Conservation (phyloP, 2,329 filamentous ascomycete genomes). For the Colletotrichum karsti region DNA sequence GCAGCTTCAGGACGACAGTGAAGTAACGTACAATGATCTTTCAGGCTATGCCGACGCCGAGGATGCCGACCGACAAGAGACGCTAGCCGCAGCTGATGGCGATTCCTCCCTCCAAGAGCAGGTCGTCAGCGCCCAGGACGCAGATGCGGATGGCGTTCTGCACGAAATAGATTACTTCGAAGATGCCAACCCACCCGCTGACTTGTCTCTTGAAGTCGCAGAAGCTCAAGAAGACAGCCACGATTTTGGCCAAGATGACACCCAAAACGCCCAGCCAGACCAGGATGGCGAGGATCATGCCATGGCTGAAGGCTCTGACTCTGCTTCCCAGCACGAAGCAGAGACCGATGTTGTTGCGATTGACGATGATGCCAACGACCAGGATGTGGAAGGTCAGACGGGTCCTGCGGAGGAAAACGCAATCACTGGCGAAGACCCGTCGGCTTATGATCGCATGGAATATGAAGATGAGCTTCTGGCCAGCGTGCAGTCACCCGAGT, state of each 20-base stretch:
- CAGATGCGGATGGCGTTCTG: constrained; percentile 24
- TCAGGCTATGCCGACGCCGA: constrained; percentile 24
- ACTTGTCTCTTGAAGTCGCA: constrained; percentile 1
- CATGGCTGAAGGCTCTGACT: not conserved
- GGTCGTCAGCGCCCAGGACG: not conserved
- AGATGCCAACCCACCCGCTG: constrained; percentile 43
- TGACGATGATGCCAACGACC: not conserved
- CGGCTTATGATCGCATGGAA: constrained; percentile 10
- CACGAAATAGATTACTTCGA: constrained; percentile 44
- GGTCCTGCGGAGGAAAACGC: constrained; percentile 23
- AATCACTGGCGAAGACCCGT: constrained; percentile 1
- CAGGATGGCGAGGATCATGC: not conserved
- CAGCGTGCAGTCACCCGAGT: constrained; percentile 18
- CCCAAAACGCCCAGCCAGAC: constrained; percentile 4
- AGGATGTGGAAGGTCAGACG: not conserved
- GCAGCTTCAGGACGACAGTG: not conserved
- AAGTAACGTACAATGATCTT: constrained; percentile 30
- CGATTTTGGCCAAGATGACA: not conserved
- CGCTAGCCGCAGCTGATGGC: not conserved
- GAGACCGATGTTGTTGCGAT: not conserved
- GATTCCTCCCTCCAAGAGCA: constrained; percentile 17
- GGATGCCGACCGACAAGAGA: not conserved
- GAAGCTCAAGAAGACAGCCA: not conserved
- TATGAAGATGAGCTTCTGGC: constrained; percentile 21
- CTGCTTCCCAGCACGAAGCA: not conserved